A percentile compares a stretch with the other conserved stretches of the same genome.
Conservation (phyloP, 176 grass and related monocot species). For the Guadua angustifolia region DNA sequence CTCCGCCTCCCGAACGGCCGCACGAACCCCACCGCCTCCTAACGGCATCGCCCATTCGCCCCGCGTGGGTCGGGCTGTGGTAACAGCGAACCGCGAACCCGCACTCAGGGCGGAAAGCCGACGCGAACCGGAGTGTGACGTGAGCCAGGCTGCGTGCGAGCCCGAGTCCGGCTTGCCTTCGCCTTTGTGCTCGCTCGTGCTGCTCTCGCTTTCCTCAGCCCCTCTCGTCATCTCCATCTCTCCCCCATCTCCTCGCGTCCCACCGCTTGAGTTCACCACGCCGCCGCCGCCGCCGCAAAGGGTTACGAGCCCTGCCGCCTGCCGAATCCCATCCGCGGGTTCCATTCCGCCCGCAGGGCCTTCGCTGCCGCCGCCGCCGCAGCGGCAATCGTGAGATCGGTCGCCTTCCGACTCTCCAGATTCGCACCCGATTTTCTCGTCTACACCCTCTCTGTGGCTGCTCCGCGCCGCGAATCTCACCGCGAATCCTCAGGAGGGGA, state of each 20-base stretch:
- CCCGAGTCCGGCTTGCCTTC: not conserved
- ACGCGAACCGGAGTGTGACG: not conserved
- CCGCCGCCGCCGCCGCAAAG: not conserved
- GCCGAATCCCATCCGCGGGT: not conserved
- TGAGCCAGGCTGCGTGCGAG: not conserved
- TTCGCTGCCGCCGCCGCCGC: not conserved
- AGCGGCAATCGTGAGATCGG: not conserved
- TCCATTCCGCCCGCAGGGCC: not conserved
- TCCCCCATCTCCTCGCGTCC: not conserved
- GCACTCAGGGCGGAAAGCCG: not conserved
- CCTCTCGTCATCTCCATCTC: not conserved
- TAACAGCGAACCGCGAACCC: not conserved
- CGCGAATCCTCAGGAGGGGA: not conserved
- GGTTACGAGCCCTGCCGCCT: not conserved
- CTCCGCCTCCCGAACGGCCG: too few relatives aligned
- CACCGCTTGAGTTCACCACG: not conserved
- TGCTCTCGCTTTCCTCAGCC: not conserved
- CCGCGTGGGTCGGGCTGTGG: conserved; percentile 1
- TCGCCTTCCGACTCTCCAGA: not conserved
- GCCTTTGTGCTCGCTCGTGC: not conserved
- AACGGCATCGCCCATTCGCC: too few relatives aligned
- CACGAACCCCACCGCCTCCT: too few relatives aligned
- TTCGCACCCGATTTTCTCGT: conserved; percentile 13
- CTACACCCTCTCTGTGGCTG: not conserved
- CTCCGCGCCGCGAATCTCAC: not conserved